Evolutionary conservation across 768 basidiomycete genomes (phyloP).

Genomic region (Naganishia randhawae): DNA sequence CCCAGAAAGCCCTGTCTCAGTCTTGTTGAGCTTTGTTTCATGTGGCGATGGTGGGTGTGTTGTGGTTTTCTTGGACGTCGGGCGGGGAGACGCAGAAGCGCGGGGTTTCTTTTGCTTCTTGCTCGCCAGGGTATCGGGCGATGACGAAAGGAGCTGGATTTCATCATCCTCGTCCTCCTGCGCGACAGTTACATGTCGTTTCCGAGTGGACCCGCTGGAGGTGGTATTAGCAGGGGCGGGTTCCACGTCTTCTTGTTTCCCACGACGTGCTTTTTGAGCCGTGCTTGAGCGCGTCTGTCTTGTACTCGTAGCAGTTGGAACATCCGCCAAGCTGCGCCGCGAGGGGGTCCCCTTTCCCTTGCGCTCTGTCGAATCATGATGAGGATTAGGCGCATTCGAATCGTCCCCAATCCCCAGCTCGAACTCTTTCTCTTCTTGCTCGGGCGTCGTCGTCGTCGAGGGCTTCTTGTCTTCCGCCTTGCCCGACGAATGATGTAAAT

Average conservation of each 20-base stretch:
- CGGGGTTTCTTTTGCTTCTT: not conserved
- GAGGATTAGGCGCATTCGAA: slow-evolving; percentile 43
- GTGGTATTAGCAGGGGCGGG: too few species aligned
- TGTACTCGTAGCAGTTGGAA: too few species aligned
- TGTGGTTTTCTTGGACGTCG: not conserved
- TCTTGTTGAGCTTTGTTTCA: not conserved
- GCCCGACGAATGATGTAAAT: too few species aligned
- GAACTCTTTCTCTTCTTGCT: slow-evolving; percentile 35
- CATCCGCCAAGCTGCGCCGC: not conserved
- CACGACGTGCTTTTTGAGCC: too few species aligned
- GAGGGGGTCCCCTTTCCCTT: not conserved
- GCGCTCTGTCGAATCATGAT: not conserved
- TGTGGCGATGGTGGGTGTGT: not conserved
- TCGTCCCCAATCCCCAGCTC: slow-evolving; percentile 38
- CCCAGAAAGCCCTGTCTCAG: not conserved
- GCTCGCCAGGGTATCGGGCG: not conserved
- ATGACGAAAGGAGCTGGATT: slow-evolving; percentile 21
- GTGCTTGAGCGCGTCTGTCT: slow-evolving; percentile 12
- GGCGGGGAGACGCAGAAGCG: not conserved
- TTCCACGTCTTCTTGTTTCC: not conserved
- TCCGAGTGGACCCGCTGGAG: not conserved
- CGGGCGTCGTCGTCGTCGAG: not conserved
- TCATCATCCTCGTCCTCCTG: slow-evolving; percentile 21
- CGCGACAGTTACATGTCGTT: not conserved
- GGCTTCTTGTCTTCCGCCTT: slow-evolving; percentile 10